Conservation (phyloP, 306 rosid species). For the Neltuma alba region DNA sequence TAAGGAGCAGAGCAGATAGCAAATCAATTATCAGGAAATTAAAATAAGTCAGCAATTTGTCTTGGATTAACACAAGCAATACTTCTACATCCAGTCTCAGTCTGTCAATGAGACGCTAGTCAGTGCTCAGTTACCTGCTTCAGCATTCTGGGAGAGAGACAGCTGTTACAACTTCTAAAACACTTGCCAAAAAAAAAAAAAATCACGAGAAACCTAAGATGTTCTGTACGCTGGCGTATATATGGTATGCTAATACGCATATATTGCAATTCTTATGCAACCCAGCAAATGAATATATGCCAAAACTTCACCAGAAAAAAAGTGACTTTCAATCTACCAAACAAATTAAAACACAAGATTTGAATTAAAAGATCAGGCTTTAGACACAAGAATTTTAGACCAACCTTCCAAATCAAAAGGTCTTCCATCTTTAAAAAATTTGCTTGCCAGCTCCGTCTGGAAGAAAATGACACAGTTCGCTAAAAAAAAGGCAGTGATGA, state of each 20-base stretch:
- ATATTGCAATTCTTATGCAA: constrained; percentile 10
- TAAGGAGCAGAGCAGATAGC: constrained; percentile 10
- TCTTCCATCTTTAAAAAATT: constrained; percentile 84
- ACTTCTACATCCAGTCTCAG: constrained; percentile 8
- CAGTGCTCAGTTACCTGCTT: neutral
- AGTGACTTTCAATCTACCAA: neutral
- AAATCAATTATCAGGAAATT: neutral
- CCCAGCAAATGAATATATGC: neutral
- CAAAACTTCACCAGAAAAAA: neutral
- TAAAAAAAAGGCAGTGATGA: constrained; percentile 24
- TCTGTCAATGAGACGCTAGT: neutral
- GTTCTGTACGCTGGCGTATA: neutral
- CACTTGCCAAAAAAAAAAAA: neutral
- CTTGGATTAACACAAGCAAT: constrained; percentile 26
- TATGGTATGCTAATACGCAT: neutral
- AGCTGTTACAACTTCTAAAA: constrained; percentile 19
- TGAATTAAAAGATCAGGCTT: constrained; percentile 19
- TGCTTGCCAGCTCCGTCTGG: constrained; percentile 78
- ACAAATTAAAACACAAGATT: constrained; percentile 7
- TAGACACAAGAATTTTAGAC: constrained; percentile 32
- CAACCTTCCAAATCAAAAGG: constrained; percentile 84
- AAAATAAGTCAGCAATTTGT: neutral
- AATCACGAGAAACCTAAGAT: constrained; percentile 6
- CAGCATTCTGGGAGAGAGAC: constrained; percentile 19
- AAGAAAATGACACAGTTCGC: constrained; percentile 41